phyloP scores from a whole-genome alignment of 1,284 basidiomycete genomes.

The Apiotrichum akiyoshidainum region DNA sequence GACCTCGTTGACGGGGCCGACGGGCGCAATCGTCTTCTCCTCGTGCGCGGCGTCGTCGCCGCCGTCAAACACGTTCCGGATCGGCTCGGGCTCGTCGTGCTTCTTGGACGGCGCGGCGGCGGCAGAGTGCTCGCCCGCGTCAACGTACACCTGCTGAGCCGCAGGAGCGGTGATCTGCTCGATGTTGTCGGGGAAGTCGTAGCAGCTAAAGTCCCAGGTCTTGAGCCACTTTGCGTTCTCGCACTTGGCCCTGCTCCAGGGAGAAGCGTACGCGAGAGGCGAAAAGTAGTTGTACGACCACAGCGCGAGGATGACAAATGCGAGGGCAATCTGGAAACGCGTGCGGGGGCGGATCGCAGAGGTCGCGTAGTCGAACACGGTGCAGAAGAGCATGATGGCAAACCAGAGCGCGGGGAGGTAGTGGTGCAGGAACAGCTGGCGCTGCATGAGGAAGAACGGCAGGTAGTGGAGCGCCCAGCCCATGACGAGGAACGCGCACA shows the following conservation, averaged over 20 bases:
- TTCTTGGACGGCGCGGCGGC: conserved; percentile 32
- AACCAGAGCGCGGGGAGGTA: conserved; percentile 96
- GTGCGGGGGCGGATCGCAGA: conserved; percentile 70
- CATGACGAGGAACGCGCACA: conserved; percentile 86
- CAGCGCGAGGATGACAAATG: conserved; percentile 68
- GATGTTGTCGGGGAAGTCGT: conserved; percentile 43
- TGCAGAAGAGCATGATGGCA: conserved; percentile 73
- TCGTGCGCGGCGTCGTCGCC: conserved; percentile 37
- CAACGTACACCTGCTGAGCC: conserved; percentile 24
- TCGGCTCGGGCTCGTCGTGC: conserved; percentile 47
- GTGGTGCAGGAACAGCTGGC: conserved; percentile 95
- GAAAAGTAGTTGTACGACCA: conserved; percentile 77
- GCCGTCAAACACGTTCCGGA: conserved; percentile 47
- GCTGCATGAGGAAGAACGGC: conserved; percentile 93
- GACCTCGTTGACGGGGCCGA: conserved; percentile 42
- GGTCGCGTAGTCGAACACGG: conserved; percentile 80
- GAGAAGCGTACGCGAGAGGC: conserved; percentile 76
- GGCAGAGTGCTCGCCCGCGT: conserved; percentile 18
- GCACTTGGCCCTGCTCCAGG: conserved; percentile 83
- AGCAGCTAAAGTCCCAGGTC: conserved; percentile 92
- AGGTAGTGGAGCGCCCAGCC: conserved; percentile 93
- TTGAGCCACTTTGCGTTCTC: conserved; percentile 76
- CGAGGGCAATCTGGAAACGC: conserved; percentile 72
- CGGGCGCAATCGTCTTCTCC: conserved; percentile 43
- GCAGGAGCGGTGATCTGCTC: conserved; percentile 29